Base-by-base conservation (phyloP, 208 protist genomes). In the Acanthamoeba sp. region DNA sequence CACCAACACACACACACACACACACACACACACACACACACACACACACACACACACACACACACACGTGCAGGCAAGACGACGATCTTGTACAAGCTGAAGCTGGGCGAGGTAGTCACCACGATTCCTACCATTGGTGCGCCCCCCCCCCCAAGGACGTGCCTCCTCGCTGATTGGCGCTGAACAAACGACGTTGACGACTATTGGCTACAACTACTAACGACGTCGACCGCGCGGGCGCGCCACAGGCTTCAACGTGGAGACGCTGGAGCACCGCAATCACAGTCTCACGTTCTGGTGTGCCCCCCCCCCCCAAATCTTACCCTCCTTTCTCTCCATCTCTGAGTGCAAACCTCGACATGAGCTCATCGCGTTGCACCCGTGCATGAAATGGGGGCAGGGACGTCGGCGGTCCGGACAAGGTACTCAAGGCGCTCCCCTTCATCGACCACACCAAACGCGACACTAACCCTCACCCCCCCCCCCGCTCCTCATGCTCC, bases 1-100 rank as follows among this genome's bases (percentile, higher is more conserved):
- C n/a, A n/a, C n/a, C n/a, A n/a, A n/a, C n/a, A n/a, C n/a, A n/a
- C n/a, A n/a, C n/a, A n/a, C n/a, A n/a, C n/a, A n/a, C n/a, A n/a
- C n/a, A n/a, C n/a, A n/a, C n/a, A n/a, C n/a, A n/a, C n/a, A n/a
- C n/a, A n/a, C n/a, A n/a, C n/a, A 73, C n/a, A n/a, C n/a, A n/a
- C n/a, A n/a, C n/a, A n/a, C n/a, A n/a, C n/a, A n/a, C n/a, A n/a
- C n/a, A n/a, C n/a, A n/a, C n/a, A n/a, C n/a, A n/a, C n/a, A n/a
- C n/a, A n/a, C n/a, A n/a, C n/a, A n/a, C n/a, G n/a, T 34, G 98
- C 98, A 20, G 99, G 99, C 91, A 99, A 99, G 97, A 99, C 99
- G 20, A 99, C 98, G 27, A 89, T 98, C 29, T 90, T 98, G 20
- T 98, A 98, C 95, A 91, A 82, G 71, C 85, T 96, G 34, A 95